Evolutionary conservation across 1,284 basidiomycete species (phyloP).

Genomic region (Apiotrichum brassicae): DNA sequence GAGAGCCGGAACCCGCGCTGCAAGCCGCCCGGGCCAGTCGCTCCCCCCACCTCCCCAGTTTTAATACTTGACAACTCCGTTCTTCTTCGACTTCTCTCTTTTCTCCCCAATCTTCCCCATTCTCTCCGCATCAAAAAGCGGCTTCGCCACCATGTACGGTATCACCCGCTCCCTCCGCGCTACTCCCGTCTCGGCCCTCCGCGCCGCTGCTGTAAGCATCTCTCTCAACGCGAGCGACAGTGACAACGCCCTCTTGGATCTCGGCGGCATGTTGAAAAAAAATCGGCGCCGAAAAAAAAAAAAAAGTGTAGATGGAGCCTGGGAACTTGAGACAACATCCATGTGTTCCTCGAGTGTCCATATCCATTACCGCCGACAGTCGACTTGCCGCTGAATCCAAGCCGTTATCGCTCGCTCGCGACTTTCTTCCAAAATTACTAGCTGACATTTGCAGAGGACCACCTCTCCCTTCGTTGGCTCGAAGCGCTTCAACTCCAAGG

Average conservation of each 20-base stretch:
- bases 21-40: too few species aligned
- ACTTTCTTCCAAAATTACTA: background rate
- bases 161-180: constrained; percentile 33
- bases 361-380: background rate
- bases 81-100: background rate
- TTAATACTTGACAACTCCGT: too few species aligned
- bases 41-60: background rate
- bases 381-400: too few species aligned
- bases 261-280: too few species aligned
- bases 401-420: too few species aligned
- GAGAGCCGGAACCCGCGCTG: too few species aligned
- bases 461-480: constrained; percentile 31
- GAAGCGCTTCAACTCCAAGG: constrained; percentile 49
- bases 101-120: constrained; percentile 3
- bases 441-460: constrained; percentile 24
- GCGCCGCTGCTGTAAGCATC: constrained; percentile 24
- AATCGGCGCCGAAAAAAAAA: too few species aligned
- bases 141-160: constrained; percentile 30
- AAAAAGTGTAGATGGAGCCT: too few species aligned
- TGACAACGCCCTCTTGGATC: background rate
- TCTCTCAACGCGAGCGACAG: background rate
- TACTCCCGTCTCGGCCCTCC: constrained; percentile 18
- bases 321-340: too few species aligned
- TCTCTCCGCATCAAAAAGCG: constrained; percentile 8
- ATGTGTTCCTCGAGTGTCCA: background rate